Evolutionary conservation across 192 early-diverging fungal genomes (phyloP), one percentile per base, ranked within the genome.

Genomic region (Backusella circina): DNA sequence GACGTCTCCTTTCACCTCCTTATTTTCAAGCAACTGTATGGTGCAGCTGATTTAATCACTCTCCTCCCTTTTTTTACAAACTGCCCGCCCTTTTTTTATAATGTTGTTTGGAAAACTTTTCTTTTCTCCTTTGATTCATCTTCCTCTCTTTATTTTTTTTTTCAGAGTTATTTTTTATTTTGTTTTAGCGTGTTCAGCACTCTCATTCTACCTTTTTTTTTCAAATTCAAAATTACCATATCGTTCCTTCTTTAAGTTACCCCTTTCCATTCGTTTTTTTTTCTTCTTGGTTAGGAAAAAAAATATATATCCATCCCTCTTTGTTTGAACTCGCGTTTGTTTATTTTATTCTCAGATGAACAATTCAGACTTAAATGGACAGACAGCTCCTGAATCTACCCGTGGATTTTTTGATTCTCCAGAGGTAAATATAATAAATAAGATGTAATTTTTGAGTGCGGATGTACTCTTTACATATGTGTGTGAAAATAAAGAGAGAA

Each of bases 361-460:
- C 18, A 54, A 39, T 50, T 35, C 67, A 54, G 79, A 80, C 70
- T 54, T 80, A 18, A 67, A 80, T 68, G 75, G 75, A n/a, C 81
- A 83, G 51, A 83, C 81, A 28, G 81, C 81, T 21, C 81, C 81
- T 31, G 81, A 83, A 50, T 83, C 81, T 26, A 83, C 81, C n/a
- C 70, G 77, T 38, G 81, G 81, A 1, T 57, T 83, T 33, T 83
- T 83, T 66, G 81, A 73, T 73, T 35, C 69, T 37, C 81, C 81
- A 36, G 74, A 71, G 13, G 39, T 71, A 33, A 50, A 70, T 77
- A 65, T 26, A 44, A 57, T 28, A 23, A 2, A 26, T 23, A 57
- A 26, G 18, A 28, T 57, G 18, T 10, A 26, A 10, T 57, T 23
- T 57, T 57, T 57, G 54, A 12, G 54, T 57, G n/a, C 26, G 12